phyloP scores from a whole-genome alignment of 1,284 basidiomycete species.

The Athelia sp. region DNA sequence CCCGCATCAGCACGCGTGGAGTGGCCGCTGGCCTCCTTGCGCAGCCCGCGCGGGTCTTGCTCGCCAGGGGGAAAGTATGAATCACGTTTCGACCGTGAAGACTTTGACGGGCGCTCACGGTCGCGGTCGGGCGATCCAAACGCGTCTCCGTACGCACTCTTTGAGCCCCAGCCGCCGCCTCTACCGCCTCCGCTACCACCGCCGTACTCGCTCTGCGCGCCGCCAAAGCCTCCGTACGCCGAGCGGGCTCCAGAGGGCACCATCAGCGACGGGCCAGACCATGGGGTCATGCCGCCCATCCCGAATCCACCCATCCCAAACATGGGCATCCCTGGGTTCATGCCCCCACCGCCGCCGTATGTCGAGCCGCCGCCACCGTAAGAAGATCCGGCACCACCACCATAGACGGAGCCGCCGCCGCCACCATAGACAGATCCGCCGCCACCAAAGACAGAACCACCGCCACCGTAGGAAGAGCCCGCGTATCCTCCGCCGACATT shows the following conservation, averaged over 20 bases:
- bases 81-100: neutral
- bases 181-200: constrained; percentile 30
- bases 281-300: constrained; percentile 32
- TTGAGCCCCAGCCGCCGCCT: constrained; percentile 47
- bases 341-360: constrained; percentile 7
- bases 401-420: constrained; percentile 17
- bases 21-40: constrained; percentile 7
- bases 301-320: constrained; percentile 24
- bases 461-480: constrained; percentile 25
- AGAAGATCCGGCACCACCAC: constrained; percentile 6
- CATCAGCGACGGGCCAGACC: constrained; percentile 36
- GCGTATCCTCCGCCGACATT: constrained; percentile 38
- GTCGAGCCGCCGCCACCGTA: no score
- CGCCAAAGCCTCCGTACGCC: constrained; percentile 46
- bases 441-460: constrained; percentile 24
- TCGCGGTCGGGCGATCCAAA: constrained; percentile 36
- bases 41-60: constrained; percentile 5
- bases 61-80: neutral
- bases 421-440: constrained; percentile 32
- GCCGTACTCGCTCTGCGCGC: constrained; percentile 48
- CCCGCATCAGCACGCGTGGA: constrained; percentile 1
- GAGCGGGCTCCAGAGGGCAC: constrained; percentile 47
- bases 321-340: constrained; percentile 24
- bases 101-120: constrained; percentile 12
- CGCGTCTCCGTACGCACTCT: constrained; percentile 63